Evolutionary conservation across 306 rosid species (phyloP).

Genomic region (Glycine latifolia): DNA sequence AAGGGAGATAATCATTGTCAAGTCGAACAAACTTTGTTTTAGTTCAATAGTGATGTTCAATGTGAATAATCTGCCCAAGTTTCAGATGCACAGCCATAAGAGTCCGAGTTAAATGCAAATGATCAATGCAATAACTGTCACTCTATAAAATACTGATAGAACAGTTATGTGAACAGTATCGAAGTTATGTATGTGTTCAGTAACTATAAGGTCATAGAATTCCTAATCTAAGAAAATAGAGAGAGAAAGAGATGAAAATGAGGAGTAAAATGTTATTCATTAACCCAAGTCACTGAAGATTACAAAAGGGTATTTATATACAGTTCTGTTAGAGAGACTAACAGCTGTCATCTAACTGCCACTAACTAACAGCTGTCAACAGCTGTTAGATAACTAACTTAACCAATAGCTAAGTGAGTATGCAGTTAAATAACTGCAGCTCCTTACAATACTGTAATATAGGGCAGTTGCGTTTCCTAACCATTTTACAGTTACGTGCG

Average conservation of each 20-base stretch:
- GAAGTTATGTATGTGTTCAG: background rate
- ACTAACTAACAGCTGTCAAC: too few species aligned
- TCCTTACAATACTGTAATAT: too few species aligned
- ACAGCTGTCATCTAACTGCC: too few species aligned
- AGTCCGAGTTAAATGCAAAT: background rate
- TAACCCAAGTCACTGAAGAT: too few species aligned
- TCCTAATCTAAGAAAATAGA: too few species aligned
- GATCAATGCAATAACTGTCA: background rate
- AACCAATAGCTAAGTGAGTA: too few species aligned
- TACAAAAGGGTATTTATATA: too few species aligned
- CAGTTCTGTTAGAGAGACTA: too few species aligned
- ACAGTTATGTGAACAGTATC: background rate
- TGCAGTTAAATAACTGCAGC: too few species aligned
- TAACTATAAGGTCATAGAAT: background rate
- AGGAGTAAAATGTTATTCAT: too few species aligned
- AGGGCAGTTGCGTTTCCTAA: background rate
- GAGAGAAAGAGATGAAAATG: too few species aligned
- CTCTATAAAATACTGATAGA: background rate
- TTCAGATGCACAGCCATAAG: background rate
- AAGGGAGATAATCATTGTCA: constrained; percentile 21
- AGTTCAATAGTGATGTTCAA: background rate
- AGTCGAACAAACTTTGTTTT: background rate
- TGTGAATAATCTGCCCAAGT: constrained; percentile 18
- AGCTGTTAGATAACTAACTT: too few species aligned
- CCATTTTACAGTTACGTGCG: background rate